phyloP scores from a whole-genome alignment of 2,329 filamentous ascomycete genomes.

The Sporothrix pallida region DNA sequence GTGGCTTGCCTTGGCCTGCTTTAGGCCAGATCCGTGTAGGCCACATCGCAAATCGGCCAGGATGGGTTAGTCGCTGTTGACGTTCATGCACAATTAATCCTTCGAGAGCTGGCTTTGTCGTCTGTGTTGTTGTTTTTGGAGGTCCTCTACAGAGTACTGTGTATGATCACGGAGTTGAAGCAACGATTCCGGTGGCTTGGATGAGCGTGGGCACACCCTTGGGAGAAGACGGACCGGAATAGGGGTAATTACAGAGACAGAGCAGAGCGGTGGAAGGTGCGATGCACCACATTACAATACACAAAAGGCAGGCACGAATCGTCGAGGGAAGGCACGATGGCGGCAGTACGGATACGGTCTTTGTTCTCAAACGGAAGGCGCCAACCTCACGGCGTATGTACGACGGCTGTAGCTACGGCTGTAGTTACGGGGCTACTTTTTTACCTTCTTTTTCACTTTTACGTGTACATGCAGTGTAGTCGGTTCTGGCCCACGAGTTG shows the following conservation, averaged over 20 bases:
- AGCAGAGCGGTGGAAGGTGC: neutral
- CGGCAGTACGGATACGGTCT: neutral
- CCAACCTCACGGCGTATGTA: neutral
- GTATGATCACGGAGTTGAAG: neutral
- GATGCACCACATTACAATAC: neutral
- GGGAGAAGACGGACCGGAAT: neutral
- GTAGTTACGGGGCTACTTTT: neutral
- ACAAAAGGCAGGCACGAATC: no score
- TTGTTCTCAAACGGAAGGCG: no score
- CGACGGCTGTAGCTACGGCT: neutral
- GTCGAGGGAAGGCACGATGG: neutral
- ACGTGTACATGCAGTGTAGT: neutral
- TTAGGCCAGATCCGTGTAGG: neutral
- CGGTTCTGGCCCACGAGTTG: neutral
- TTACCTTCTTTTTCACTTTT: neutral
- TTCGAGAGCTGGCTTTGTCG: neutral
- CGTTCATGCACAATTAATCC: constrained; percentile 1
- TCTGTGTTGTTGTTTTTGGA: neutral
- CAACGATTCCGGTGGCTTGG: neutral
- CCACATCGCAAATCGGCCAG: neutral
- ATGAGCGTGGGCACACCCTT: neutral
- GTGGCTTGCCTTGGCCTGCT: neutral
- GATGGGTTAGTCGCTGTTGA: constrained; percentile 1
- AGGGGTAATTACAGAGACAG: neutral
- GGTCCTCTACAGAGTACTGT: neutral